A percentile compares a stretch with the other conserved stretches of the same genome.
These are phyloP conservation scores for Aureobasidium melanogenum DNA, from an alignment of 2,329 filamentous ascomycete genomes.

Conservation along the genomic window DNA sequence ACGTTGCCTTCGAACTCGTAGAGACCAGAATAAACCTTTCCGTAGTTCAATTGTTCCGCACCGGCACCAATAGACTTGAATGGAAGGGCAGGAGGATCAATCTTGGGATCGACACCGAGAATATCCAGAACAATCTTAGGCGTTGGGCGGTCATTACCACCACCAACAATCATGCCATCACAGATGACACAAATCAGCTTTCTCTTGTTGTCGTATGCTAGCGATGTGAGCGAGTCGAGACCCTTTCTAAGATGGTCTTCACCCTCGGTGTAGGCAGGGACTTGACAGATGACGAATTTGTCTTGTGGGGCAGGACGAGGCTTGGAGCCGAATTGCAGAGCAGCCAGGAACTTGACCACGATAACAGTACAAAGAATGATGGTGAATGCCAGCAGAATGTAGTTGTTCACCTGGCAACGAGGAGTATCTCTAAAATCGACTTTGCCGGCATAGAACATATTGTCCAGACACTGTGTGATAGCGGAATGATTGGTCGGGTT, in stretches of 20 bases:
- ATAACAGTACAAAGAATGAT: constrained; percentile 75
- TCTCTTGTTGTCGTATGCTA: constrained; percentile 96
- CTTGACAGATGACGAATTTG: constrained; percentile 97
- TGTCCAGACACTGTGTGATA: constrained; percentile 70
- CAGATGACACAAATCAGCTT: constrained; percentile 96
- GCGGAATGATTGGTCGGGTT: constrained; percentile 38
- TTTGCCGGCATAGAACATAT: constrained; percentile 73
- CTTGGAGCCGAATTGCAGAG: constrained; percentile 88
- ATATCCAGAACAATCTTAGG: constrained; percentile 98
- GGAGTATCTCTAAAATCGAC: constrained; percentile 73
- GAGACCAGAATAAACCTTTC: constrained; percentile 94
- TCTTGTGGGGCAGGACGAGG: constrained; percentile 82
- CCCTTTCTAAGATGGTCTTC: constrained; percentile 91
- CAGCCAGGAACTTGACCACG: constrained; percentile 79
- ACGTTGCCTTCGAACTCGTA: constrained; percentile 98
- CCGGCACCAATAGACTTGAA: constrained; percentile 89
- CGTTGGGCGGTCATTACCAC: constrained; percentile 90
- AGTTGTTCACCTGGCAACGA: constrained; percentile 81
- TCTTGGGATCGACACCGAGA: constrained; percentile 90
- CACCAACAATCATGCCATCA: constrained; percentile 92
- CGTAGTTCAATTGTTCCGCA: constrained; percentile 91
- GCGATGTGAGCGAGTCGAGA: constrained; percentile 83
- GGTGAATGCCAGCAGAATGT: constrained; percentile 80
- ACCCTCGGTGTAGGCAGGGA: constrained; percentile 95
- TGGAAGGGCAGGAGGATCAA: constrained; percentile 85